Percentiles rank a stretch among this genome's conserved stretches.
These are phyloP conservation scores for Thelonectria olida DNA, from an alignment of 2,329 filamentous ascomycete genomes.

Conservation along the genomic window DNA sequence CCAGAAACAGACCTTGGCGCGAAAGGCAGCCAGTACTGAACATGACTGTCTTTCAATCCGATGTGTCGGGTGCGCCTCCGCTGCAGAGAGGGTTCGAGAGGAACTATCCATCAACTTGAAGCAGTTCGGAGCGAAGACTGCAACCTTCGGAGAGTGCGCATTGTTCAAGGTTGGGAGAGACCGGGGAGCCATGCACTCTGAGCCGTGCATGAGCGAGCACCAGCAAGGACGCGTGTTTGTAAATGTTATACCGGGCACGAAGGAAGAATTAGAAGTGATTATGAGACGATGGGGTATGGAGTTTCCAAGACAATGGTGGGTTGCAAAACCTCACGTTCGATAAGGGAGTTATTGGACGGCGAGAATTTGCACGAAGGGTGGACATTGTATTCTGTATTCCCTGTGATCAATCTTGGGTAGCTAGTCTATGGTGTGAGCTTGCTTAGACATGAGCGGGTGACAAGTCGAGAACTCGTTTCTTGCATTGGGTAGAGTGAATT, in stretches of 20 bases:
- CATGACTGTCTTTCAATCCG: slow-evolving; percentile 54
- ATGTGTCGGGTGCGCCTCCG: slow-evolving; percentile 54
- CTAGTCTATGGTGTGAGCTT: too few relatives aligned
- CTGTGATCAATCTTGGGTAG: too few relatives aligned
- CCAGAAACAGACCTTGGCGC: slow-evolving; percentile 41
- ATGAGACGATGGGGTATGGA: slow-evolving; percentile 50
- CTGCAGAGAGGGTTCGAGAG: slow-evolving; percentile 50
- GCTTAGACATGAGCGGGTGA: too few relatives aligned
- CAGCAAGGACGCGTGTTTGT: slow-evolving; percentile 45
- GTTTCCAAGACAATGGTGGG: slow-evolving; percentile 49
- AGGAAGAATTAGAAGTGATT: slow-evolving; percentile 45
- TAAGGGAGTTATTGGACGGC: too few relatives aligned
- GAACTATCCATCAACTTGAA: slow-evolving; percentile 44
- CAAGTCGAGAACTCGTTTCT: too few relatives aligned
- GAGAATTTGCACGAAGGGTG: too few relatives aligned
- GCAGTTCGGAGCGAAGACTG: slow-evolving; percentile 31
- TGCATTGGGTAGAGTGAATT: too few relatives aligned
- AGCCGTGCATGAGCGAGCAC: slow-evolving; percentile 46
- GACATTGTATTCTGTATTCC: too few relatives aligned
- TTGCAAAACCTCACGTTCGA: slow-evolving; percentile 1
- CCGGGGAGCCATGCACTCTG: slow-evolving; percentile 54
- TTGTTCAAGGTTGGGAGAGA: slow-evolving; percentile 54
- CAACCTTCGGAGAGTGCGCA: slow-evolving; percentile 45
- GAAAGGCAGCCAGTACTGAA: slow-evolving; percentile 37
- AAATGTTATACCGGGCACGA: slow-evolving; percentile 49